These are phyloP conservation scores for Wallacemonas sp. DNA, from an alignment of 208 protist genomes.

Conservation along the genomic window DNA sequence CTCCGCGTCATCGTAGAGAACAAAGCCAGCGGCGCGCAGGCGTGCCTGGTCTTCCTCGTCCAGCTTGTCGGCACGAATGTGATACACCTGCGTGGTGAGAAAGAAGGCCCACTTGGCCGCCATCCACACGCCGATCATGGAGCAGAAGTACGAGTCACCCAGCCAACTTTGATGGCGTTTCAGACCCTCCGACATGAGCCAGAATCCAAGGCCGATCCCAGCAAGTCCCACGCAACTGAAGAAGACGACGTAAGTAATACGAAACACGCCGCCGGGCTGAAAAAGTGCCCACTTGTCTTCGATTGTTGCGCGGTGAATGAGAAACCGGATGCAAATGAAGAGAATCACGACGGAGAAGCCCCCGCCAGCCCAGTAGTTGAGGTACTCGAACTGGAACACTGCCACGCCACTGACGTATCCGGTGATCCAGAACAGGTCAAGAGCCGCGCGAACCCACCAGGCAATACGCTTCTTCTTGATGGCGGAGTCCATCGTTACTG, in stretches of 20 bases:
- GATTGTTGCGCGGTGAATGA: slow-evolving; percentile 23
- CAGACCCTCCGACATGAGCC: slow-evolving; percentile 55
- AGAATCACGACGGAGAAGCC: slow-evolving; percentile 50
- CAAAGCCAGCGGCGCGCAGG: slow-evolving; percentile 2
- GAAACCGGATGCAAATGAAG: slow-evolving; percentile 50
- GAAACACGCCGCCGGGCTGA: slow-evolving; percentile 33
- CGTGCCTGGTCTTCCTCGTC: slow-evolving; percentile 28
- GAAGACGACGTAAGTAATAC: slow-evolving; percentile 41
- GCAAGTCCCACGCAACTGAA: slow-evolving; percentile 35
- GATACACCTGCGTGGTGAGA: slow-evolving; percentile 42
- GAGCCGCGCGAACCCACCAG: slow-evolving; percentile 11
- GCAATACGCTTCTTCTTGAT: slow-evolving; percentile 24
- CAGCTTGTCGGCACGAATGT: slow-evolving; percentile 40
- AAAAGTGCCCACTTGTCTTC: slow-evolving; percentile 48
- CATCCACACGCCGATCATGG: slow-evolving; percentile 62
- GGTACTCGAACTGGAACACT: slow-evolving; percentile 46
- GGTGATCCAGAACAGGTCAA: slow-evolving; percentile 52
- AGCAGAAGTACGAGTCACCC: slow-evolving; percentile 70
- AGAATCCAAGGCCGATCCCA: slow-evolving; percentile 50
- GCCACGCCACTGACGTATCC: slow-evolving; percentile 43
- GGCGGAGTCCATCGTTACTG: slow-evolving; percentile 7
- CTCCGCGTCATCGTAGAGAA: not conserved
- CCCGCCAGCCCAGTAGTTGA: slow-evolving; percentile 66
- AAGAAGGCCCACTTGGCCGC: slow-evolving; percentile 76
- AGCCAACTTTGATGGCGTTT: slow-evolving; percentile 52